Evolutionary conservation across 139 green algal genomes (phyloP).

Genomic region (Micractinium sp.): DNA sequence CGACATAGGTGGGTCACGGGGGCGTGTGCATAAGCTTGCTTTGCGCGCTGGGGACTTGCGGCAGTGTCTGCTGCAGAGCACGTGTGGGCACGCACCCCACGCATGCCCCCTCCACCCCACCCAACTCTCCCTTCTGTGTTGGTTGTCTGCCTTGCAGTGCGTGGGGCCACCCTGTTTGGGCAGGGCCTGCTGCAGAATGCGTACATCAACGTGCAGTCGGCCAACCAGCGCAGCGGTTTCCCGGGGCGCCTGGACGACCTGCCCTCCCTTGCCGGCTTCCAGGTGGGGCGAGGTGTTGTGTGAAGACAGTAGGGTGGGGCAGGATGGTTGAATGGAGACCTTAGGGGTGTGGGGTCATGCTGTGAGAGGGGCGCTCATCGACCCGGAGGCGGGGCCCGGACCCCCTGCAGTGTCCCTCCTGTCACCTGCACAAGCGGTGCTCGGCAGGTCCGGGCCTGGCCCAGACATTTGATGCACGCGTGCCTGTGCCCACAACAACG

Average conservation of each 20-base stretch:
- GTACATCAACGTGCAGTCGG: constrained; percentile 42
- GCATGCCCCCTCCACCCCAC: background rate
- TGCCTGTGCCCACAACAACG: no score
- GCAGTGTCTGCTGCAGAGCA: background rate
- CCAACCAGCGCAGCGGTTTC: constrained; percentile 52
- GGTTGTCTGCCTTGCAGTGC: constrained; percentile 1
- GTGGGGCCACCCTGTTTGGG: constrained; percentile 63
- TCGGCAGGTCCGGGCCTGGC: no score
- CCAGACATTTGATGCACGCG: no score
- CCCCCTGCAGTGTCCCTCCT: no score
- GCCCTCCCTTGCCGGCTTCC: constrained; percentile 62
- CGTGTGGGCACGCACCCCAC: background rate
- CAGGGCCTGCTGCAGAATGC: constrained; percentile 50
- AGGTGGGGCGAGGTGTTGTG: constrained; percentile 37
- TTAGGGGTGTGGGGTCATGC: background rate
- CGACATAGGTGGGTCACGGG: constrained; percentile 47
- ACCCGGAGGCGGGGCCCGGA: no score
- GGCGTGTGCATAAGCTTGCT: no score
- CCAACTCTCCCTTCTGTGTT: background rate
- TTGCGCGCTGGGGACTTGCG: background rate
- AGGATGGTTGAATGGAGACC: background rate
- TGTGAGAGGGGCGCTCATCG: no score
- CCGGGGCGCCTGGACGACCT: constrained; percentile 52
- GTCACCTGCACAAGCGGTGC: no score
- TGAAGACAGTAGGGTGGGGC: no score